Evolutionary conservation across 2,329 filamentous ascomycete species (phyloP), one percentile per base, ranked within the genome.

Genomic region (Cryphonectria nitschkei): DNA sequence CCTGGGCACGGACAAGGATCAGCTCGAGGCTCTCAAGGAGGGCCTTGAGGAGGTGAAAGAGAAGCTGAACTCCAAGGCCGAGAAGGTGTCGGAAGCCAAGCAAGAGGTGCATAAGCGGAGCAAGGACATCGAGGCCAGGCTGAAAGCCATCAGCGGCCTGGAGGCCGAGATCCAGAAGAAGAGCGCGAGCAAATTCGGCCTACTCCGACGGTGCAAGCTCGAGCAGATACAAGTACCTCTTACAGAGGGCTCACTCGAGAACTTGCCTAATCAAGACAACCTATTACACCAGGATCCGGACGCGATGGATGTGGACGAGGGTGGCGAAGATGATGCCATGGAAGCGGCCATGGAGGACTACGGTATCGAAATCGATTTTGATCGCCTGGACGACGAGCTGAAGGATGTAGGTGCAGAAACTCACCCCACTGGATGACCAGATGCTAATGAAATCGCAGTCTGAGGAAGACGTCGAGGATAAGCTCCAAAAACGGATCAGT

Each of bases 141-240:
- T 93, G 67, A 95, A 93, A 77, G 90, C 90, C 60, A 92, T 99
- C 70, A 90, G 89, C 70, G 88, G 86, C 7, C 84, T 97, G n/a
- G 95, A 98, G 80, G 91, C 92, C 1, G 92, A 94, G 72, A 90
- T 97, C 65, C 94, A 97, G 80, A 93, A 92, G 76, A 94, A 94
- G 77, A 93, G 92, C 71, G 91, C 94, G 0, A 90, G 89, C 76
- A 93, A 96, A 78, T 97, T 97, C 78, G 90, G 90, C 61, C 84
- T 97, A 63, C 87, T 99, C 67, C 90, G 94, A 77, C 90, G 93
- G 73, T 98, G 95, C 84, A 95, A 97, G 79, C 89, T 99, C 63
- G 95, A 98, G 79, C 95, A 98, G 78, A 93, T 98, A 75, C 90
- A 92, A 73, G 87, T 99, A 71, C 96, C 96, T 2, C 86, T 99